phyloP scores from a whole-genome alignment of 495 filamentous ascomycete genomes.

The Schizothecium vesticola region DNA sequence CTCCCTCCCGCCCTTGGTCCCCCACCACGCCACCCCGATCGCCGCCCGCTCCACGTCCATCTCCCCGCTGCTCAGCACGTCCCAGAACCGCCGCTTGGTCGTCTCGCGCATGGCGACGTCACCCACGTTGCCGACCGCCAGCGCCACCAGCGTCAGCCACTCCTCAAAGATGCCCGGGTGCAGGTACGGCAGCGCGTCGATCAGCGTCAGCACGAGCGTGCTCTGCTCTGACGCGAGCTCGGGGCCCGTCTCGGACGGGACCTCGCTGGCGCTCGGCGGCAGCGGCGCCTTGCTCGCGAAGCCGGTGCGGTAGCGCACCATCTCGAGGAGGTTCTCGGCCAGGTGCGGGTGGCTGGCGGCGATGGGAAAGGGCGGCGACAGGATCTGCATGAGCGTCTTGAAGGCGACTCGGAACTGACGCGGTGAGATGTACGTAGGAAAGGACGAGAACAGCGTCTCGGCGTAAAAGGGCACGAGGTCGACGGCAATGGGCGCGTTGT shows the following conservation, averaged over 20 bases:
- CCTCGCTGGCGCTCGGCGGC: slow-evolving; percentile 21
- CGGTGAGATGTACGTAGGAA: slow-evolving; percentile 75
- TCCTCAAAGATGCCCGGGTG: slow-evolving; percentile 61
- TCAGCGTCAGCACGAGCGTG: slow-evolving; percentile 68
- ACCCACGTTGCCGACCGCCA: slow-evolving; percentile 57
- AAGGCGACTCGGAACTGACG: slow-evolving; percentile 92
- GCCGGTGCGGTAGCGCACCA: slow-evolving; percentile 63
- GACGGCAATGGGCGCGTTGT: slow-evolving; percentile 64
- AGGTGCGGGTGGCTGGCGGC: slow-evolving; percentile 67
- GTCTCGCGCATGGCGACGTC: slow-evolving; percentile 57
- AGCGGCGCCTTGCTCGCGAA: slow-evolving; percentile 46
- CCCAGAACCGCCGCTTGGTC: slow-evolving; percentile 78
- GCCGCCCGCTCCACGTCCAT: slow-evolving; percentile 86
- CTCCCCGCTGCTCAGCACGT: slow-evolving; percentile 75
- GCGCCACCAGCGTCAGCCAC: slow-evolving; percentile 59
- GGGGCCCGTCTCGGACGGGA: slow-evolving; percentile 18
- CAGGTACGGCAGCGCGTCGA: slow-evolving; percentile 77
- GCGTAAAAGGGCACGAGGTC: slow-evolving; percentile 81
- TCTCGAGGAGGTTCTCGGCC: slow-evolving; percentile 73
- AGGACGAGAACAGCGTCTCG: slow-evolving; percentile 74
- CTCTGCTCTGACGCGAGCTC: slow-evolving; percentile 68
- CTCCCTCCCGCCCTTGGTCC: slow-evolving; percentile 39
- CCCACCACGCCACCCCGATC: slow-evolving; percentile 85
- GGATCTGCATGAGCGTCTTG: slow-evolving; percentile 79
- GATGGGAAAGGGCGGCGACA: slow-evolving; percentile 74